Conservation (phyloP, 805 yeast genomes). For the Starmerella apis region DNA sequence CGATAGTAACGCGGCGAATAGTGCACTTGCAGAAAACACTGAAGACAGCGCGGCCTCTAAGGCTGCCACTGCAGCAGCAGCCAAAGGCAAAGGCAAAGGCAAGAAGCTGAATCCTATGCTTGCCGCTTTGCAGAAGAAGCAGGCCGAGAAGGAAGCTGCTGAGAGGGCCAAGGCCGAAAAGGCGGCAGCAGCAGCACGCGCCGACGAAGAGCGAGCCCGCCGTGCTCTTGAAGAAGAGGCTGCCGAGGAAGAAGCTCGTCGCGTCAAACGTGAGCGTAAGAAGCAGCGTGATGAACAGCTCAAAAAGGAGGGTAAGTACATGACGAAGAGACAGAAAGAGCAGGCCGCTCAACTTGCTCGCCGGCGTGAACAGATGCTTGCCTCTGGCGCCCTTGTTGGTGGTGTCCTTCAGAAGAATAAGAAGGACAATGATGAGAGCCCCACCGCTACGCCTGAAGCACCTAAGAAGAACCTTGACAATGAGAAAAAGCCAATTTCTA, state of each 20-base stretch:
- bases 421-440: slow-evolving; percentile 25
- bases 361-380: slow-evolving; percentile 76
- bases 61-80: slow-evolving; percentile 29
- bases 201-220: slow-evolving; percentile 42
- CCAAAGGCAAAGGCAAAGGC: slow-evolving; percentile 36
- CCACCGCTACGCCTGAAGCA: slow-evolving; percentile 20
- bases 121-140: slow-evolving; percentile 81
- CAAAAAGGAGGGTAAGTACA: slow-evolving; percentile 88
- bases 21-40: slow-evolving; percentile 32
- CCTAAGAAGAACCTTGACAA: background rate
- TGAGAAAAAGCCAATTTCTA: background rate
- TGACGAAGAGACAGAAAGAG: slow-evolving; percentile 91
- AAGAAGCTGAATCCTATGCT: slow-evolving; percentile 84
- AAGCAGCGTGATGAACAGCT: slow-evolving; percentile 78
- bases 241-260: slow-evolving; percentile 43
- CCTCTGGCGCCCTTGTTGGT: slow-evolving; percentile 62
- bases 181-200: slow-evolving; percentile 54
- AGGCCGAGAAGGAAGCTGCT: slow-evolving; percentile 74
- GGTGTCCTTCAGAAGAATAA: slow-evolving; percentile 58
- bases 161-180: slow-evolving; percentile 72
- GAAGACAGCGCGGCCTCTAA: slow-evolving; percentile 33
- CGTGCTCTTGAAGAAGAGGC: slow-evolving; percentile 53
- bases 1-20: slow-evolving; percentile 10
- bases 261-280: slow-evolving; percentile 76
- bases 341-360: slow-evolving; percentile 77